Conservation (phyloP, 148 eudicot species). For the Tetragonia tetragonoides region DNA sequence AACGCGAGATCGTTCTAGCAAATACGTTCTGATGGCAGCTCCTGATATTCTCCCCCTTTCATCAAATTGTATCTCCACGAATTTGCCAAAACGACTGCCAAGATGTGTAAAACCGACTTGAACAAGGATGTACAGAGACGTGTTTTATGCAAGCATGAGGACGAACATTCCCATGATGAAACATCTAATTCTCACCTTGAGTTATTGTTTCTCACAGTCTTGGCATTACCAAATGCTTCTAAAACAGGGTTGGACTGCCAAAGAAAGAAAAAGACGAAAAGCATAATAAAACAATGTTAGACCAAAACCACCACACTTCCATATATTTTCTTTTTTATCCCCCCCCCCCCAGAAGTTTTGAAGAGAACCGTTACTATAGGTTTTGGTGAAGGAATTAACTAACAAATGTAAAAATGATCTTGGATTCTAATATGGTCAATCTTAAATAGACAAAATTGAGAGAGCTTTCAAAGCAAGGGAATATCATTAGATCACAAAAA, state of each 20-base stretch:
- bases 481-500: background rate
- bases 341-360: background rate
- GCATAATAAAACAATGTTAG: slow-evolving; percentile 7
- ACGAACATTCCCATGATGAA: slow-evolving; percentile 3
- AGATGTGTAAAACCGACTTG: slow-evolving; percentile 9
- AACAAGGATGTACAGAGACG: background rate
- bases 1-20: slow-evolving; percentile 73
- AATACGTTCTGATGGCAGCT: slow-evolving; percentile 75
- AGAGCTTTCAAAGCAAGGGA: background rate
- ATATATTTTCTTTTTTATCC: background rate
- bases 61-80: slow-evolving; percentile 75
- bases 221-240: slow-evolving; percentile 87
- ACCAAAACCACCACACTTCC: background rate
- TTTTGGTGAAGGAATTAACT: background rate
- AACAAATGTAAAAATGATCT: background rate
- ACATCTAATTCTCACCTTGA: slow-evolving; percentile 51
- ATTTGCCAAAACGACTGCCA: slow-evolving; percentile 77
- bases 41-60: slow-evolving; percentile 60
- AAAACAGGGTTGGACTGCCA: slow-evolving; percentile 74
- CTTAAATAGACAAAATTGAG: background rate
- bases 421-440: background rate
- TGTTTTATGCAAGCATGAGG: background rate
- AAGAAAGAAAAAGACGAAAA: slow-evolving; percentile 17
- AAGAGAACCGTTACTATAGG: background rate
- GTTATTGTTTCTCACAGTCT: slow-evolving; percentile 74